A percentile compares a stretch with the other conserved stretches of the same genome.
Evolutionary conservation across 2,329 filamentous ascomycete genomes (phyloP).

Genomic region (Calonectria pauciramosa): DNA sequence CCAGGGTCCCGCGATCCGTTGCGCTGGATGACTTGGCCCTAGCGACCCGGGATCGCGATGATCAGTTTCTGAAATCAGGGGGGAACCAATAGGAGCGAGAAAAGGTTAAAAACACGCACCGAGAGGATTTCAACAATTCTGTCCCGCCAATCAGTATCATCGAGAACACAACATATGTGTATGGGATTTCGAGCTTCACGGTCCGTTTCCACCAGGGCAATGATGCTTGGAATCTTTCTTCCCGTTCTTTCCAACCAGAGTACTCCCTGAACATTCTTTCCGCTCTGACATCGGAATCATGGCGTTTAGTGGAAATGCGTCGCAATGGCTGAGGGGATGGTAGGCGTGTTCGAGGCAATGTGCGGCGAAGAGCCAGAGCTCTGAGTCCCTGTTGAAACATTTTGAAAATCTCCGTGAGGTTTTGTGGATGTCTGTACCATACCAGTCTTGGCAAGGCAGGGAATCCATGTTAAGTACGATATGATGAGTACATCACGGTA

Average conservation of each 20-base stretch:
- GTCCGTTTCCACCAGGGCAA: not conserved
- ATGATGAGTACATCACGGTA: not conserved
- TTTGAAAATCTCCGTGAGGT: not conserved
- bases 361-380: not conserved
- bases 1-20: not conserved
- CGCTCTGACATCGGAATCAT: not conserved
- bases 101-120: not conserved
- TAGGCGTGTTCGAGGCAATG: not conserved
- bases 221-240: not conserved
- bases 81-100: not conserved
- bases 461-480: not conserved
- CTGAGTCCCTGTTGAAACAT: not conserved
- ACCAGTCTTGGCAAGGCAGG: not conserved
- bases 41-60: not conserved
- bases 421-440: not conserved
- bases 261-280: not conserved
- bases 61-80: not conserved
- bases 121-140: not conserved
- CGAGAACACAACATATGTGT: not conserved
- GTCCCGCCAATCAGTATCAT: not conserved
- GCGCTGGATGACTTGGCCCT: not conserved
- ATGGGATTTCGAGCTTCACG: not conserved
- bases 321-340: not conserved
- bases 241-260: no score
- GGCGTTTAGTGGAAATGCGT: not conserved